These are phyloP conservation scores for Penicillium chermesinum DNA, from an alignment of 495 filamentous ascomycete genomes.

Conservation along the genomic window DNA sequence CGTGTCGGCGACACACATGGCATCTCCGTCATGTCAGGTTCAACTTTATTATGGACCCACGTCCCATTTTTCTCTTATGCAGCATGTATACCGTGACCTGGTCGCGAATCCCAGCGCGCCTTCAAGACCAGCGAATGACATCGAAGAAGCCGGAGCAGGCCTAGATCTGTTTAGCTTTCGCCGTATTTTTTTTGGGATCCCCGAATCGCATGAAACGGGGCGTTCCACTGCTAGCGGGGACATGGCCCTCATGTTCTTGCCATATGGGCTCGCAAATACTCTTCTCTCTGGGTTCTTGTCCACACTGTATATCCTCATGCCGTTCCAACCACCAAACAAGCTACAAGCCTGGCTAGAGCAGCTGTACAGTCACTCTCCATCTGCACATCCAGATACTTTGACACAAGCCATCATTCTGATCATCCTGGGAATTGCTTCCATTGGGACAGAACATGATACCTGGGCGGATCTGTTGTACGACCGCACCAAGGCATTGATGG, in stretches of 20 bases:
- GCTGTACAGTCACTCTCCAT: slow-evolving; percentile 24
- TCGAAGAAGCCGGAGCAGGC: slow-evolving; percentile 42
- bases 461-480: slow-evolving; percentile 40
- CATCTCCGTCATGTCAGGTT: slow-evolving; percentile 40
- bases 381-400: slow-evolving; percentile 20
- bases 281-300: slow-evolving; percentile 33
- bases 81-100: slow-evolving; percentile 39
- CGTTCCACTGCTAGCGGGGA: slow-evolving; percentile 13
- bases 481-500: slow-evolving; percentile 33
- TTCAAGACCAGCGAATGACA: slow-evolving; percentile 25
- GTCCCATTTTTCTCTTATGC: slow-evolving; percentile 43
- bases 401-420: slow-evolving; percentile 28
- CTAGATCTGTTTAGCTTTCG: slow-evolving; percentile 43
- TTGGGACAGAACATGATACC: slow-evolving; percentile 30
- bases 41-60: slow-evolving; percentile 45
- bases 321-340: slow-evolving; percentile 24
- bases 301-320: slow-evolving; percentile 31
- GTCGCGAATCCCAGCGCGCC: slow-evolving; percentile 24
- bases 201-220: slow-evolving; percentile 26
- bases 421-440: slow-evolving; percentile 27
- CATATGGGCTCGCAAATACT: slow-evolving; percentile 29
- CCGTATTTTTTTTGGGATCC: slow-evolving; percentile 42
- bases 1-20: slow-evolving; percentile 42
- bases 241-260: slow-evolving; percentile 31
- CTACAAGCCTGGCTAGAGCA: slow-evolving; percentile 29